A percentile compares a stretch with the other conserved stretches of the same genome.
Conservation (phyloP, 2,329 filamentous ascomycete species). For the Mariannaea elegans region DNA sequence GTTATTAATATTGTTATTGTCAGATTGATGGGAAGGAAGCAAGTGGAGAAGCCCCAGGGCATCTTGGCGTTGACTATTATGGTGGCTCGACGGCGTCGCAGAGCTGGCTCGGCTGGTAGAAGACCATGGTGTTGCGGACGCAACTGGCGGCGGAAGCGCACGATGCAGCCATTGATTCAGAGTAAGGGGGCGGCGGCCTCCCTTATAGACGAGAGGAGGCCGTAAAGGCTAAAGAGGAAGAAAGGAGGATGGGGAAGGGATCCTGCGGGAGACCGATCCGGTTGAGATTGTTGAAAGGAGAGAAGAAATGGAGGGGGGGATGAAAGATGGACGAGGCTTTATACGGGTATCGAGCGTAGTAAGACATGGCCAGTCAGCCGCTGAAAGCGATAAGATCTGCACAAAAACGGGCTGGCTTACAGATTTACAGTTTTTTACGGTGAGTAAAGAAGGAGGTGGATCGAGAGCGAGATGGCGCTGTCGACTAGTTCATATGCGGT, state of each 20-base stretch:
- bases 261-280: constrained; percentile 18
- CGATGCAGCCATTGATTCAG: constrained; percentile 40
- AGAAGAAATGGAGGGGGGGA: background rate
- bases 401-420: too few relatives aligned
- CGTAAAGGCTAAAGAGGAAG: constrained; percentile 21
- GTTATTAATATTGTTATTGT: background rate
- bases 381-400: too few relatives aligned
- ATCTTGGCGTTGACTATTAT: constrained; percentile 20
- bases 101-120: constrained; percentile 31
- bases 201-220: constrained; percentile 38
- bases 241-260: background rate
- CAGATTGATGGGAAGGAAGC: constrained; percentile 6
- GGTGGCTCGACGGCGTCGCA: constrained; percentile 22
- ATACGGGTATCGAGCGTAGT: constrained; percentile 15
- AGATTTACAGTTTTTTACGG: too few relatives aligned
- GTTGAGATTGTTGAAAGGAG: constrained; percentile 18
- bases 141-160: constrained; percentile 23
- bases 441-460: too few relatives aligned
- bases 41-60: constrained; percentile 30
- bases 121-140: constrained; percentile 25
- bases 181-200: constrained; percentile 39
- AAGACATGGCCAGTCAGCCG: background rate
- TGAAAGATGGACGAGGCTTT: constrained; percentile 21
- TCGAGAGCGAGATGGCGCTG: too few relatives aligned
- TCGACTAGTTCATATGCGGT: too few relatives aligned